A percentile compares a stretch with the other conserved stretches of the same genome.
phyloP scores from a whole-genome alignment of 176 grass and related monocot genomes.

The Ensete ventricosum region DNA sequence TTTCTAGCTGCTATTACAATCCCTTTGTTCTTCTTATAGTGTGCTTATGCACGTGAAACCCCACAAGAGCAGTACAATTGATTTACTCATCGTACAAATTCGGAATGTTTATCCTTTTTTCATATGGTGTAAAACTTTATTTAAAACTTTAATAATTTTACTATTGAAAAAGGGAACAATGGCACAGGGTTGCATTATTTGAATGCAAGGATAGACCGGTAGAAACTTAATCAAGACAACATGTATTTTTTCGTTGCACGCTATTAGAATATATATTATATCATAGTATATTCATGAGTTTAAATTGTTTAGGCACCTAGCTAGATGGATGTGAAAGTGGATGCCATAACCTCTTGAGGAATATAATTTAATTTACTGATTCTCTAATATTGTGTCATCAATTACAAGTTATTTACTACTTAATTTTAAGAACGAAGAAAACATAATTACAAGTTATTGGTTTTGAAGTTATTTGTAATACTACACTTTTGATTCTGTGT shows the following conservation, averaged over 20 bases:
- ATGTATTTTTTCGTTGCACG: neutral
- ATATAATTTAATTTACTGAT: neutral
- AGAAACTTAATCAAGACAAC: no score
- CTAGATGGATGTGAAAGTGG: neutral
- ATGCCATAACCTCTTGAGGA: neutral
- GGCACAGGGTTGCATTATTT: no score
- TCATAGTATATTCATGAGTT: neutral
- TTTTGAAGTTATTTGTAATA: no score
- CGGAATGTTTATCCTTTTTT: no score
- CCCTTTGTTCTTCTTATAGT: neutral
- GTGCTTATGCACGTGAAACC: neutral
- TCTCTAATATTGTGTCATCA: neutral
- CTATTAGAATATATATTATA: neutral
- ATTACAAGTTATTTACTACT: neutral
- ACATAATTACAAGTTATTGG: no score
- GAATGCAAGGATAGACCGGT: no score
- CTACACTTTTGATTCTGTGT: neutral
- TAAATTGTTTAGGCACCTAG: neutral
- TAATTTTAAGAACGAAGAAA: neutral
- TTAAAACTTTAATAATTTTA: no score
- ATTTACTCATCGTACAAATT: no score
- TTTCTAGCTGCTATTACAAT: neutral
- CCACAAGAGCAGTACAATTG: no score
- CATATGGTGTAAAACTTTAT: no score
- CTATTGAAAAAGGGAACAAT: no score